A percentile compares a stretch with the other conserved stretches of the same genome.
phyloP scores from a whole-genome alignment of 352 stramenopile genomes.

The Elongisporangium prolatum region DNA sequence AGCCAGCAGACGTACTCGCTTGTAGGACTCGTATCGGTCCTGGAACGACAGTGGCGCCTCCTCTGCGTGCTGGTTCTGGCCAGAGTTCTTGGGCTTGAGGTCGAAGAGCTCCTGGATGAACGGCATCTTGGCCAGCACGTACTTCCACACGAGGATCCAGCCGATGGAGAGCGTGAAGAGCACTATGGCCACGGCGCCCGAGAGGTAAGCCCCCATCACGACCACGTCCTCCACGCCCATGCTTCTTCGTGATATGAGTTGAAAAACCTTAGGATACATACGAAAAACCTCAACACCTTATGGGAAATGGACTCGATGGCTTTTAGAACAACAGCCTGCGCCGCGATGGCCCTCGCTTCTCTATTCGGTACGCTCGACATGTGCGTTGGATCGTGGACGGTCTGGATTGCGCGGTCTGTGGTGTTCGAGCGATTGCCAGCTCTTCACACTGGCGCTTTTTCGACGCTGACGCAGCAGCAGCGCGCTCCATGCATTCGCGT shows the following conservation, averaged over 20 bases:
- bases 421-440: conserved; percentile 2
- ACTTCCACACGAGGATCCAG: conserved; percentile 85
- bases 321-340: conserved; percentile 38
- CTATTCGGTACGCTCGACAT: conserved; percentile 7
- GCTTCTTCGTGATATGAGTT: background rate
- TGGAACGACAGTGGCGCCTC: conserved; percentile 59
- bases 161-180: conserved; percentile 71
- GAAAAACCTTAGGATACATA: background rate
- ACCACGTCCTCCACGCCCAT: conserved; percentile 47
- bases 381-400: conserved; percentile 4
- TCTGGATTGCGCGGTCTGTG: conserved; percentile 1
- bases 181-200: conserved; percentile 72
- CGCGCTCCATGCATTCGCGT: conserved; percentile 14
- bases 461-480: conserved; percentile 1
- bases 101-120: conserved; percentile 84
- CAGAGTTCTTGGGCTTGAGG: conserved; percentile 57
- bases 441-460: conserved; percentile 16
- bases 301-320: background rate
- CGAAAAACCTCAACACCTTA: background rate
- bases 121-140: conserved; percentile 76
- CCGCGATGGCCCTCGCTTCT: conserved; percentile 17
- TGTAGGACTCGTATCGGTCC: conserved; percentile 61
- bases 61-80: conserved; percentile 9
- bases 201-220: conserved; percentile 64
- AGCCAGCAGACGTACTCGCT: conserved; percentile 29